Evolutionary conservation across 2,329 filamentous ascomycete species (phyloP), one percentile per base, ranked within the genome.

Genomic region (Epichloe scottii): DNA sequence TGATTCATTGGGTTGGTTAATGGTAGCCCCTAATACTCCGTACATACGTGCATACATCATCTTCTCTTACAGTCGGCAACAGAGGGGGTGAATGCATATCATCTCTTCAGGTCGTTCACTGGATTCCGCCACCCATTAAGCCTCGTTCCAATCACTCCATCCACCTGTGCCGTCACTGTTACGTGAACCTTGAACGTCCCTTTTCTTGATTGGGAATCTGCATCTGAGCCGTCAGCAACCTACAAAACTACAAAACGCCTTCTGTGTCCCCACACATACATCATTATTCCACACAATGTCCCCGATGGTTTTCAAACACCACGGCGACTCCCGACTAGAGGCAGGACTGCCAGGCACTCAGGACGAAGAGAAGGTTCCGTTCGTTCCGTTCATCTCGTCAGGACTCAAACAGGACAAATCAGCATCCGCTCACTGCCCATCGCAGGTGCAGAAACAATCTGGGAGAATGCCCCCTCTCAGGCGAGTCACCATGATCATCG

Each of bases 331-430:
- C 39, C 49, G 44, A 33, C 51, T 60, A 26, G 59, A 62, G 52
- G 55, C 56, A 51, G 58, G 58, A 55, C 53, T 60, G 37, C 46
- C 60, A 49, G 54, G 46, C 53, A 59, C 53, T 44, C 50, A 43
- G 48, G 47, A 57, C 52, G 58, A 61, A 50, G 59, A 61, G 44
- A 61, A 58, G 56, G 43, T 40, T 10, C 43, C 49, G 17, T 51
- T 52, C n/a, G 43, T 40, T 10, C 43, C 49, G 17, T 51, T 52
- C n/a, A 52, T 51, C 33, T 33, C 30, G 4, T 19, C 51, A 23
- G 51, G 33, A 54, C 34, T 34, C 15, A 19, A 48, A 37, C 37
- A 56, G 37, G 26, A 23, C n/a, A 12, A 33, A 35, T 8, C 51
- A 23, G 15, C 19, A 34, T 23, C 45, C 30, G 12, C 14, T 38